These are phyloP conservation scores for Wickerhamomyces sp. DNA, from an alignment of 1,139 yeast genomes.

Conservation along the genomic window DNA sequence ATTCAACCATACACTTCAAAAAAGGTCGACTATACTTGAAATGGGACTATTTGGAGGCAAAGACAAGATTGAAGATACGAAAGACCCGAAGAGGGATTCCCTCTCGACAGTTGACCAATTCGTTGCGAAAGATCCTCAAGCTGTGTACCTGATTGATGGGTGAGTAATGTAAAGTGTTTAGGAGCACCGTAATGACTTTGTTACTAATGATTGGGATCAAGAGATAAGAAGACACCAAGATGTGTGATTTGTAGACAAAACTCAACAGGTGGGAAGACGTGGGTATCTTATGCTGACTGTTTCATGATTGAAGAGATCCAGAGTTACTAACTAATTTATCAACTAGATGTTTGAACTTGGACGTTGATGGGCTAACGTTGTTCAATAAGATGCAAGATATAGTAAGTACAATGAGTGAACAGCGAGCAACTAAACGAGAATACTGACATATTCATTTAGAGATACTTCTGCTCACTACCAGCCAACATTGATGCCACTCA, in stretches of 20 bases:
- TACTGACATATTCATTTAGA: slow-evolving; percentile 10
- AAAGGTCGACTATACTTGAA: too few species aligned
- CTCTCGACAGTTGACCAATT: slow-evolving; percentile 12
- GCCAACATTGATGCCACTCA: slow-evolving; percentile 20
- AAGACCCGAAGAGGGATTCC: slow-evolving; percentile 3
- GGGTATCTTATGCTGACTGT: slow-evolving; percentile 3
- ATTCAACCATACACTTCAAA: too few species aligned
- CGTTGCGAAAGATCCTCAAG: slow-evolving; percentile 13
- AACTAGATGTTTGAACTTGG: slow-evolving; percentile 19
- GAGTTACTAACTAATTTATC: not conserved
- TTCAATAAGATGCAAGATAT: slow-evolving; percentile 23
- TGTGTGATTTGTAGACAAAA: slow-evolving; percentile 24
- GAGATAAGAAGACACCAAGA: slow-evolving; percentile 9
- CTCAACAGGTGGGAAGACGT: slow-evolving; percentile 23
- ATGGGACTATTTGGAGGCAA: not conserved
- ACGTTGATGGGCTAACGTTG: slow-evolving; percentile 17
- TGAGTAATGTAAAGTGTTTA: slow-evolving; percentile 4
- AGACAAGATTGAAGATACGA: not conserved
- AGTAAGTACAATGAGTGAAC: slow-evolving; percentile 11
- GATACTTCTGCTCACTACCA: slow-evolving; percentile 23
- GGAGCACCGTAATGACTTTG: too few species aligned
- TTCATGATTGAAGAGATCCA: too few species aligned
- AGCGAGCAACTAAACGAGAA: not conserved
- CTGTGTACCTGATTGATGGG: slow-evolving; percentile 22
- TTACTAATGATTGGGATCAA: not conserved